Percentiles rank a stretch among this genome's conserved stretches.
These are phyloP conservation scores for Aspergillus fischeri DNA, from an alignment of 2,329 filamentous ascomycete species.

Conservation along the genomic window DNA sequence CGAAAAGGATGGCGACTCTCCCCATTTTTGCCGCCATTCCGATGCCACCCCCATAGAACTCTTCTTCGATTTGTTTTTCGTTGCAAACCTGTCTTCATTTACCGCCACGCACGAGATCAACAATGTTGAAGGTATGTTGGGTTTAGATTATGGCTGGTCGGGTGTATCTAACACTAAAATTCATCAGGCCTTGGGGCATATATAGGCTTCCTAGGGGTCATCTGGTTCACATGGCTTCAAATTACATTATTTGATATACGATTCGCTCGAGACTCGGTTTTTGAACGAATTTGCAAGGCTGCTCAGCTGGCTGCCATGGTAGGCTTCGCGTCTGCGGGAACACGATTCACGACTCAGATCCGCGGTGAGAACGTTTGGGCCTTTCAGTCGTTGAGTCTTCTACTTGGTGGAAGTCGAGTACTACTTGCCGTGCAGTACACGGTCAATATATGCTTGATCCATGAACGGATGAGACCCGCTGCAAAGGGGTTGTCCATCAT, in stretches of 20 bases:
- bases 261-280: conserved; percentile 61
- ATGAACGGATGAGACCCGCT: conserved; percentile 22
- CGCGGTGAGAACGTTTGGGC: conserved; percentile 40
- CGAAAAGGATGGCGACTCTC: conserved; percentile 17
- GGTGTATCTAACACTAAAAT: conserved; percentile 11
- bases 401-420: conserved; percentile 52
- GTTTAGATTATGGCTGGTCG: neutral
- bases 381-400: conserved; percentile 40
- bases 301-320: conserved; percentile 62
- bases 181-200: conserved; percentile 43
- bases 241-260: conserved; percentile 63
- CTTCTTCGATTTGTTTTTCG: conserved; percentile 60
- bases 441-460: conserved; percentile 31
- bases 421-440: conserved; percentile 53
- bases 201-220: conserved; percentile 53
- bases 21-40: conserved; percentile 39
- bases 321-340: conserved; percentile 59
- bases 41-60: conserved; percentile 55
- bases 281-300: conserved; percentile 57
- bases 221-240: conserved; percentile 68
- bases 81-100: conserved; percentile 63
- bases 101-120: conserved; percentile 54
- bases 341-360: conserved; percentile 40
- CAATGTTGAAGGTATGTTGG: conserved; percentile 36
- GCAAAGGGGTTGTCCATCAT: conserved; percentile 27